phyloP scores from a whole-genome alignment of 75 land plant species.

The Pinus tabuliformis region DNA sequence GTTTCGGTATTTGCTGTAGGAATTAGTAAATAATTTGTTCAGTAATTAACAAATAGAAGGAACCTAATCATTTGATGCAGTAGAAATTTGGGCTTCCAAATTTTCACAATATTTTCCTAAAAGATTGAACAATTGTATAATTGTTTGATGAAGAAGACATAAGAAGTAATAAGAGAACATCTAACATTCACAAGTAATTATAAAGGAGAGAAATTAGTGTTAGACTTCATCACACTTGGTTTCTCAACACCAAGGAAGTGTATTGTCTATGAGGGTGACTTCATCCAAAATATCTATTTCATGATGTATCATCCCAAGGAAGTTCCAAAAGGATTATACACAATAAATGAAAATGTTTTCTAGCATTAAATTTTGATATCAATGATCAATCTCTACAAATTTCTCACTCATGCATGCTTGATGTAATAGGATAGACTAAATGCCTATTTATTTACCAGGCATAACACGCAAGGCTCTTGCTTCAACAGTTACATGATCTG shows the following conservation, averaged over 20 bases:
- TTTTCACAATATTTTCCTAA: too few species aligned
- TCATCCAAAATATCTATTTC: background rate
- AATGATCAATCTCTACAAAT: background rate
- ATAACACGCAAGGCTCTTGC: conserved; percentile 78
- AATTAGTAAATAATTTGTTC: too few species aligned
- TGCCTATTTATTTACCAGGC: conserved; percentile 57
- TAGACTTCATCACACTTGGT: too few species aligned
- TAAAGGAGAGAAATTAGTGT: too few species aligned
- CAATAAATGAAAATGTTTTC: background rate
- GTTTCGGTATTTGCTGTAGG: too few species aligned
- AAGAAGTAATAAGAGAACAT: too few species aligned
- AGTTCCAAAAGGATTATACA: background rate
- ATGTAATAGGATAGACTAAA: background rate
- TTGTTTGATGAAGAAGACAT: too few species aligned
- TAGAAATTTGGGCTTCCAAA: too few species aligned
- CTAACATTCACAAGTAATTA: too few species aligned
- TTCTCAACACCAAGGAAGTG: background rate
- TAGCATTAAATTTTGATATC: background rate
- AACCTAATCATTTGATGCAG: too few species aligned
- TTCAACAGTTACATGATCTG: conserved; percentile 91
- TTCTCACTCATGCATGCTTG: background rate
- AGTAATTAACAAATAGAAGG: too few species aligned
- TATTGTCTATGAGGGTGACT: background rate
- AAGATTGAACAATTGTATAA: too few species aligned
- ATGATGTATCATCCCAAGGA: background rate